phyloP scores from a whole-genome alignment of 305 asterid species.

The Solanum chacoense region DNA sequence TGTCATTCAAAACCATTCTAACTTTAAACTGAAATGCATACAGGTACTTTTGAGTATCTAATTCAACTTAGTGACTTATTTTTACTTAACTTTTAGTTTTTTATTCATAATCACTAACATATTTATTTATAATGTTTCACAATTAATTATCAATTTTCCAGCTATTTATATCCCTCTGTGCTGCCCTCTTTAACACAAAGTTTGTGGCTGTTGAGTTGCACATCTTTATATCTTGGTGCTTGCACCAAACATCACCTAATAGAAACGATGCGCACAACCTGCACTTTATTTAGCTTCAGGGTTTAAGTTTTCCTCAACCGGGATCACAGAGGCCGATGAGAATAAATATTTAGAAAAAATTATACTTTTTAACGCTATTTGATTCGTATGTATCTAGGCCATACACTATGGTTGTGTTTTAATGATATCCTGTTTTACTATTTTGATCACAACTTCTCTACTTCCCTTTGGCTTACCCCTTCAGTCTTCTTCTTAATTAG shows the following conservation, averaged over 20 bases:
- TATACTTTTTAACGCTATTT: background rate
- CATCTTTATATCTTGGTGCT: background rate
- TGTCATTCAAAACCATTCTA: background rate
- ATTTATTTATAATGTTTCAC: background rate
- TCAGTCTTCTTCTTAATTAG: slow-evolving; percentile 1
- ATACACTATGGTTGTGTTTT: background rate
- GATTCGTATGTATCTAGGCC: background rate
- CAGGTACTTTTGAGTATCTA: background rate
- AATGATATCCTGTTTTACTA: background rate
- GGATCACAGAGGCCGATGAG: background rate
- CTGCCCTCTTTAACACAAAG: background rate
- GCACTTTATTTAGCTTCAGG: background rate
- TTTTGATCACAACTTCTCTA: background rate
- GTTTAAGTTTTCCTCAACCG: background rate
- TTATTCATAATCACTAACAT: background rate
- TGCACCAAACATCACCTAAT: background rate
- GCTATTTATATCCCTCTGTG: background rate
- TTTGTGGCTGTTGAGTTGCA: background rate
- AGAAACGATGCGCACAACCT: background rate
- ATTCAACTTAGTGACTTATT: background rate
- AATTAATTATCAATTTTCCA: background rate
- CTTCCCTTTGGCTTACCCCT: background rate
- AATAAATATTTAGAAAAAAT: background rate
- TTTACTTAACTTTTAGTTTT: background rate
- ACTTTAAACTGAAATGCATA: background rate